Evolutionary conservation across 208 protist species (phyloP).

Genomic region (Crithidia brevicula): DNA sequence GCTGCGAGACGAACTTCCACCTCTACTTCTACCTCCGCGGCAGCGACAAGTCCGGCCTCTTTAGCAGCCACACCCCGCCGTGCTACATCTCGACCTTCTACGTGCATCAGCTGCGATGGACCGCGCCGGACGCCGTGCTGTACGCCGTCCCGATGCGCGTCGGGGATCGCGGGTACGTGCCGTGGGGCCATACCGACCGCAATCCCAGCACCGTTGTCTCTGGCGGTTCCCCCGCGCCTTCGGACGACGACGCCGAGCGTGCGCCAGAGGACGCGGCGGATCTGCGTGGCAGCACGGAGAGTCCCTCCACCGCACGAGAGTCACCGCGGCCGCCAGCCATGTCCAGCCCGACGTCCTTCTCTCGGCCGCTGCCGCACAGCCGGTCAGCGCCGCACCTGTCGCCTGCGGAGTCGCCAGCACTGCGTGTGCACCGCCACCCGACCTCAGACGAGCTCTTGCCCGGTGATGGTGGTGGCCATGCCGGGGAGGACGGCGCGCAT

Average conservation of each 20-base stretch:
- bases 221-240: neutral
- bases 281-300: neutral
- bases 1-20: conserved; percentile 63
- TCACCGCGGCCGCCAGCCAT: neutral
- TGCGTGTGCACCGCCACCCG: neutral
- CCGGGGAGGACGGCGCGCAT: too few relatives aligned
- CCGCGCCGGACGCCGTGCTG: conserved; percentile 61
- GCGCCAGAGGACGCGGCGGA: neutral
- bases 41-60: conserved; percentile 58
- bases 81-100: conserved; percentile 80
- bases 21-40: conserved; percentile 84
- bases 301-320: neutral
- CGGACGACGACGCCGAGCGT: conserved; percentile 17
- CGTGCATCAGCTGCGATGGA: conserved; percentile 59
- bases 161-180: conserved; percentile 70
- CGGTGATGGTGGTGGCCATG: too few relatives aligned
- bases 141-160: conserved; percentile 80
- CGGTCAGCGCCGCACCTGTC: neutral
- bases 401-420: neutral
- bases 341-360: neutral
- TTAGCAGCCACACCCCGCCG: conserved; percentile 64
- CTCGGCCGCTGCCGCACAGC: neutral
- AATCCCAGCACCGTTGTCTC: neutral
- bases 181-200: conserved; percentile 28
- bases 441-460: conserved; percentile 6